These are phyloP conservation scores for Colletotrichum sublineola DNA, from an alignment of 2,329 filamentous ascomycete species.

Conservation along the genomic window DNA sequence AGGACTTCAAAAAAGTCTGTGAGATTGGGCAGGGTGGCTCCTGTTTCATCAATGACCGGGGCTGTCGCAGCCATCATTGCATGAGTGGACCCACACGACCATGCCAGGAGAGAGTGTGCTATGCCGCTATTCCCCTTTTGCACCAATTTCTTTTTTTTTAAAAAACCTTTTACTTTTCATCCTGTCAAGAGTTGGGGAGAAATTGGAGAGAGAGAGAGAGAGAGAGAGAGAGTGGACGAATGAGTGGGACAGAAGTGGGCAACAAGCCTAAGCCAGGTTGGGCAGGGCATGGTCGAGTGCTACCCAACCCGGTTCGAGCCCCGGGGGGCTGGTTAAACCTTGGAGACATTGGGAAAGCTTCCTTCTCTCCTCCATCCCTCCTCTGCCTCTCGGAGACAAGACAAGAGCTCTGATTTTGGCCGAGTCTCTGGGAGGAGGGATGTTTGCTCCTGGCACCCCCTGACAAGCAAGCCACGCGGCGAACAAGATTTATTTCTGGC, in stretches of 20 bases:
- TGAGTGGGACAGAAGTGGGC: slow-evolving; percentile 22
- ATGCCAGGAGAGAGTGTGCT: neutral
- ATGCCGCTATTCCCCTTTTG: slow-evolving; percentile 35
- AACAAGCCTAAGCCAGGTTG: slow-evolving; percentile 21
- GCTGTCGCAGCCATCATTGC: slow-evolving; percentile 48
- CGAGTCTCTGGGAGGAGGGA: slow-evolving; percentile 15
- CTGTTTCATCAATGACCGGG: slow-evolving; percentile 67
- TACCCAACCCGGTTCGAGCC: slow-evolving; percentile 37
- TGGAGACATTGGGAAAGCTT: slow-evolving; percentile 21
- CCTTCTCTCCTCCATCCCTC: neutral
- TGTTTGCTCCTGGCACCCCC: slow-evolving; percentile 5
- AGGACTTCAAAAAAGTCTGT: slow-evolving; percentile 54
- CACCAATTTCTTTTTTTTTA: neutral
- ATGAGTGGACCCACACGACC: slow-evolving; percentile 29
- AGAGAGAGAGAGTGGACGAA: slow-evolving; percentile 17
- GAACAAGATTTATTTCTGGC: neutral
- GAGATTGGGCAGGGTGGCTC: slow-evolving; percentile 63
- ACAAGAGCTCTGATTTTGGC: slow-evolving; percentile 4
- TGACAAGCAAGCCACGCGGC: slow-evolving; percentile 16
- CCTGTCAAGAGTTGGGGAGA: slow-evolving; percentile 23
- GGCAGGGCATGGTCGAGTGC: slow-evolving; percentile 32
- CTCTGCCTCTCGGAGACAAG: slow-evolving; percentile 14
- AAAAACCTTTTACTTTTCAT: neutral
- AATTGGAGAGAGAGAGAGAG: slow-evolving; percentile 32
- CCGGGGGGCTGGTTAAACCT: slow-evolving; percentile 39